Evolutionary conservation across 352 stramenopile genomes (phyloP).

Genomic region (Ophiocytium majus): DNA sequence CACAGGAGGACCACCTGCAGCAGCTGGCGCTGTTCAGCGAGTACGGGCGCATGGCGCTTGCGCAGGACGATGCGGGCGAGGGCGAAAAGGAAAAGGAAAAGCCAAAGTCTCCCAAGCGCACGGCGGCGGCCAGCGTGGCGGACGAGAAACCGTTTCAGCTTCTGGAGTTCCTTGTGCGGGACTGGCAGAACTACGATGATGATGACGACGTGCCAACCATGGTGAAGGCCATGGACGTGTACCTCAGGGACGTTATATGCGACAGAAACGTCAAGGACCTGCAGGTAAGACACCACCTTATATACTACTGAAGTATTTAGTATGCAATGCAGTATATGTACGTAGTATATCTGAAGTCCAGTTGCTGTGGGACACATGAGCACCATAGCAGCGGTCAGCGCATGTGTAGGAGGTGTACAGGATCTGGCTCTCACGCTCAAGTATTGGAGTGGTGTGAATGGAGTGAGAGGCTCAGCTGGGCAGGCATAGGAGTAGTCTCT

Average conservation of each 20-base stretch:
- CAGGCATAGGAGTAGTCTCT: too few relatives aligned
- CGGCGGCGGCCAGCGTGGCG: neutral
- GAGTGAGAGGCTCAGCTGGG: too few relatives aligned
- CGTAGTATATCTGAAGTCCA: too few relatives aligned
- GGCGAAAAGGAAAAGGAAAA: constrained; percentile 5
- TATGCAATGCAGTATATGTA: too few relatives aligned
- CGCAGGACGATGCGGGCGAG: constrained; percentile 36
- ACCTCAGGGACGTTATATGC: constrained; percentile 84
- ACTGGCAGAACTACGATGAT: constrained; percentile 89
- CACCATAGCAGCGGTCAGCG: too few relatives aligned
- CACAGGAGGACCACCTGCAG: constrained; percentile 96
- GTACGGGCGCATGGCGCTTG: constrained; percentile 76
- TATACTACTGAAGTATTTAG: too few relatives aligned
- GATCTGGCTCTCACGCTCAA: too few relatives aligned
- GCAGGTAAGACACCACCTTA: constrained; percentile 53
- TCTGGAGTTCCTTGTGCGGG: constrained; percentile 96
- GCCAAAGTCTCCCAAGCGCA: neutral
- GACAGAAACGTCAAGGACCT: constrained; percentile 88
- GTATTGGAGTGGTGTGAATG: too few relatives aligned
- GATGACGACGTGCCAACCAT: constrained; percentile 62
- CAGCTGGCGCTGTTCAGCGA: constrained; percentile 98
- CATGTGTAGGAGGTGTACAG: too few relatives aligned
- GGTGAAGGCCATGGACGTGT: constrained; percentile 84
- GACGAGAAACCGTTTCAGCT: constrained; percentile 85
- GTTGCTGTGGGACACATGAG: too few relatives aligned